Evolutionary conservation across 1,284 basidiomycete species (phyloP).

Genomic region (Gymnopus androsaceus): DNA sequence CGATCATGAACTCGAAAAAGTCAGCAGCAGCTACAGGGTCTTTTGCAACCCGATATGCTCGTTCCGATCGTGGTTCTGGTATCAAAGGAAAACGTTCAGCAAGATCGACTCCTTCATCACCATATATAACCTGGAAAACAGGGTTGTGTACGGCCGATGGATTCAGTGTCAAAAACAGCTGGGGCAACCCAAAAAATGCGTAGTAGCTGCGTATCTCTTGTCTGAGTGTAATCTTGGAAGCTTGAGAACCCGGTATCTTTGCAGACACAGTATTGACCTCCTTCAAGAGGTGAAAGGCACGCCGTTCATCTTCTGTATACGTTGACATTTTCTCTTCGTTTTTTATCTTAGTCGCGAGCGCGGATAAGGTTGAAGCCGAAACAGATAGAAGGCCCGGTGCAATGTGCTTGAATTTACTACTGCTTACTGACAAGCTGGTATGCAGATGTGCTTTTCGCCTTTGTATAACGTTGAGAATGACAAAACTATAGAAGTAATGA

Average conservation of each 20-base stretch:
- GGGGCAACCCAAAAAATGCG: conserved; percentile 25
- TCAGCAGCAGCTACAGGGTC: conserved; percentile 30
- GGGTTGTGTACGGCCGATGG: conserved; percentile 33
- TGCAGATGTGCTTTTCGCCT: conserved; percentile 24
- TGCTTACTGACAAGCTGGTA: conserved; percentile 25
- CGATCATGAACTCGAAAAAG: conserved; percentile 30
- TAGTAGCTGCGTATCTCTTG: conserved; percentile 29
- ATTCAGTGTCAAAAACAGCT: conserved; percentile 34
- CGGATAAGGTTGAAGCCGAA: conserved; percentile 9
- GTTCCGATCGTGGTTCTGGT: conserved; percentile 2
- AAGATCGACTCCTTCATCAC: conserved; percentile 25
- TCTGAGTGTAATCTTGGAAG: conserved; percentile 17
- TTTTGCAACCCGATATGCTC: conserved; percentile 21
- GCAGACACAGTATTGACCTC: conserved; percentile 29
- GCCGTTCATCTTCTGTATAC: conserved; percentile 7
- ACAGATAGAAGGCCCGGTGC: conserved; percentile 11
- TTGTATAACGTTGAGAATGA: conserved; percentile 35
- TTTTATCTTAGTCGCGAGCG: conserved; percentile 7
- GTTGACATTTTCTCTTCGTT: conserved; percentile 2
- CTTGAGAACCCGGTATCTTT: conserved; percentile 31
- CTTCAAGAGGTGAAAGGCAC: conserved; percentile 21
- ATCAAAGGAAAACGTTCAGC: conserved; percentile 11
- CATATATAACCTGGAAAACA: conserved; percentile 28
- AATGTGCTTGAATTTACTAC: conserved; percentile 14
- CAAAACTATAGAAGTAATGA: conserved; percentile 35